phyloP scores from a whole-genome alignment of 305 asterid species.

The Salvia sclarea region DNA sequence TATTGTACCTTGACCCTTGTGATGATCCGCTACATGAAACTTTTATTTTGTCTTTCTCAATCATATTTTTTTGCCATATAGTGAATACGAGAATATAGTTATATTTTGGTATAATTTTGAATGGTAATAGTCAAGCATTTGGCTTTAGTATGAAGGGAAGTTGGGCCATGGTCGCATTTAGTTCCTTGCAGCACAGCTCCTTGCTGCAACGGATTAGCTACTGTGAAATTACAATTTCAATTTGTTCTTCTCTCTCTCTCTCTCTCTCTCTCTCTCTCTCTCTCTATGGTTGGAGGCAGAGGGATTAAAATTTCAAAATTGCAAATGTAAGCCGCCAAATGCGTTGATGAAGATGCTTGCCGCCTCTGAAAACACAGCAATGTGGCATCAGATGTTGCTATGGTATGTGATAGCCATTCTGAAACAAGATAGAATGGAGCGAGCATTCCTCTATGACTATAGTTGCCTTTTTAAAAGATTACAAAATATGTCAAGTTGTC shows the following conservation, averaged over 20 bases:
- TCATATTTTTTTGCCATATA: background rate
- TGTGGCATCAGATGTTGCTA: background rate
- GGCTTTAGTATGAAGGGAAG: background rate
- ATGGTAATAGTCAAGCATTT: background rate
- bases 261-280: too few relatives aligned
- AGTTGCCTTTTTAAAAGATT: background rate
- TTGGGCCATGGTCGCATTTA: background rate
- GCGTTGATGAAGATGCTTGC: background rate
- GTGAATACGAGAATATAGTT: too few relatives aligned
- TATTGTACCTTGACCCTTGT: background rate
- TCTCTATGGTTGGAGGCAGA: background rate
- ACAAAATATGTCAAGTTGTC: conserved; percentile 12
- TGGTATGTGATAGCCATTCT: background rate
- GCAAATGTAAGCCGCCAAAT: background rate
- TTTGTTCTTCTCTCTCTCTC: too few relatives aligned
- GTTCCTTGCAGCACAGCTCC: background rate
- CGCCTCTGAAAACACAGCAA: background rate
- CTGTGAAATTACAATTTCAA: background rate
- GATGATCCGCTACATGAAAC: background rate
- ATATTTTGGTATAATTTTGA: background rate
- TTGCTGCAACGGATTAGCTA: background rate
- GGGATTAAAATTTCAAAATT: background rate
- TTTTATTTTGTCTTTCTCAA: background rate
- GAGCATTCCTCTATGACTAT: background rate
- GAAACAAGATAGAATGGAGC: background rate